phyloP scores from a whole-genome alignment of 305 asterid genomes.

The Solanum chacoense region DNA sequence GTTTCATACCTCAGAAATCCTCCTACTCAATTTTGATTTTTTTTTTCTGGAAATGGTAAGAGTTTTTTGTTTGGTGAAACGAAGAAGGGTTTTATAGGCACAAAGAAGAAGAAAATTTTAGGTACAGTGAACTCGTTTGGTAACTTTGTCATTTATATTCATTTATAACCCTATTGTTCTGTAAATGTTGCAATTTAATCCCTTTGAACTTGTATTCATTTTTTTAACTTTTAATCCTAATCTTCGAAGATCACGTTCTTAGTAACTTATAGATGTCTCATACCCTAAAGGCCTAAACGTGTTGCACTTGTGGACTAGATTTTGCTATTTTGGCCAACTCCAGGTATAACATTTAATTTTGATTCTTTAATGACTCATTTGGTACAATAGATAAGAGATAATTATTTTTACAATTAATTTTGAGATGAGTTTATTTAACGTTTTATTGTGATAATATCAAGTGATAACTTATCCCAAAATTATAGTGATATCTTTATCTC shows the following conservation, averaged over 20 bases:
- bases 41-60: neutral
- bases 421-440: fast-evolving
- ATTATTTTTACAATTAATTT: neutral
- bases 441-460: neutral
- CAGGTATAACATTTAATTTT: neutral
- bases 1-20: neutral
- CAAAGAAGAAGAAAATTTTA: neutral
- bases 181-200: neutral
- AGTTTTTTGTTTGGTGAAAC: neutral
- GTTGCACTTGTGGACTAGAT: neutral
- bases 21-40: neutral
- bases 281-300: neutral
- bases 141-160: neutral
- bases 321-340: neutral
- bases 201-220: neutral
- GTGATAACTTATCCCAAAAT: fast-evolving
- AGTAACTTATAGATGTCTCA: neutral
- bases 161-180: neutral
- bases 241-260: neutral
- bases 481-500: neutral
- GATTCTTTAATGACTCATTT: neutral
- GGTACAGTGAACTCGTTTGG: neutral
- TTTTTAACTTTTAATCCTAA: neutral
- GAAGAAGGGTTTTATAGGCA: neutral
- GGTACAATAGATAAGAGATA: neutral